These are phyloP conservation scores for Eucalyptus tenuipes DNA, from an alignment of 345 rosid species.

Conservation along the genomic window DNA sequence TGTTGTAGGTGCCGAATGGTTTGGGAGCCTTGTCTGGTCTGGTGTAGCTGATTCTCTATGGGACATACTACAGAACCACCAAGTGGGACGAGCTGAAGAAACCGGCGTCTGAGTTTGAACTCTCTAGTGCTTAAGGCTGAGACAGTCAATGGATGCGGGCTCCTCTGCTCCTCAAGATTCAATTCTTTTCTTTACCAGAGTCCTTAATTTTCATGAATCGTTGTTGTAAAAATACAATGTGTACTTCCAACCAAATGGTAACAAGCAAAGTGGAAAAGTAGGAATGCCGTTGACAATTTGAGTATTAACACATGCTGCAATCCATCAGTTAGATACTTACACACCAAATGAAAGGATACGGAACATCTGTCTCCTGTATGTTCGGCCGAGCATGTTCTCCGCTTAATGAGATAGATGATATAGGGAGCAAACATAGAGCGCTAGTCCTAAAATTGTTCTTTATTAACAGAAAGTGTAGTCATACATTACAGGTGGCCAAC, in stretches of 20 bases:
- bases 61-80: constrained; percentile 23
- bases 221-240: neutral
- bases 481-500: neutral
- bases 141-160: neutral
- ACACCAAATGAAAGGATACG: neutral
- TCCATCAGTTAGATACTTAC: neutral
- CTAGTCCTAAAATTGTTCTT: neutral
- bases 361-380: neutral
- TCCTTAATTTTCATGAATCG: neutral
- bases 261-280: neutral
- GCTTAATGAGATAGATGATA: neutral
- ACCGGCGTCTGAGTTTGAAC: constrained; percentile 4
- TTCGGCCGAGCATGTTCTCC: neutral
- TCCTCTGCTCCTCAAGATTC: neutral
- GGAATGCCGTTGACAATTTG: neutral
- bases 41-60: constrained; percentile 32
- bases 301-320: neutral
- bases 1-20: constrained; percentile 23
- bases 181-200: neutral
- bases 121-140: neutral
- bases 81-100: constrained; percentile 17
- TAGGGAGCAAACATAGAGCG: neutral
- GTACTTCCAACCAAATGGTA: neutral
- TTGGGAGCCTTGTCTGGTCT: constrained; percentile 38
- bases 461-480: neutral